Percentiles rank a stretch among this genome's conserved stretches.
Conservation (phyloP, 2,329 filamentous ascomycete species). For the Ophiostoma piceae region DNA sequence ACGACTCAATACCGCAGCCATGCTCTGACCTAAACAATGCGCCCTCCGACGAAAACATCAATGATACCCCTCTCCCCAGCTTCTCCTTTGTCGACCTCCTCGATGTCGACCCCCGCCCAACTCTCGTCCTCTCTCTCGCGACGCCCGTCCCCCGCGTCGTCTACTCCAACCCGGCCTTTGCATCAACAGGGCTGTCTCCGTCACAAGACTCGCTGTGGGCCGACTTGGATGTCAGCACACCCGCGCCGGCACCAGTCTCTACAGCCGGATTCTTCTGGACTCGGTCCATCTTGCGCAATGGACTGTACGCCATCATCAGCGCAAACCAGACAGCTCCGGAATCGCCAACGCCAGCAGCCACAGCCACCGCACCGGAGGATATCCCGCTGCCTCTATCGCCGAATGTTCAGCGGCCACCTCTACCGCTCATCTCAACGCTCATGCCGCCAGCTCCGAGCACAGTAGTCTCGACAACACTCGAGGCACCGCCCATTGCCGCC, state of each 20-base stretch:
- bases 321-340: constrained; percentile 20
- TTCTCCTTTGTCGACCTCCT: constrained; percentile 38
- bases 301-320: constrained; percentile 25
- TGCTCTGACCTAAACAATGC: not conserved
- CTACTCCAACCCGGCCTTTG: constrained; percentile 33
- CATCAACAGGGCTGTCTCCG: constrained; percentile 26
- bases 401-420: not conserved
- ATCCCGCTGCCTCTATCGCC: not conserved
- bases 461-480: not conserved
- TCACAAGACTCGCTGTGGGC: constrained; percentile 28
- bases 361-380: not conserved
- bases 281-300: constrained; percentile 20
- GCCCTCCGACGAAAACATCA: not conserved
- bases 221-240: constrained; percentile 24
- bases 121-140: constrained; percentile 32
- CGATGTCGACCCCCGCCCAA: constrained; percentile 38
- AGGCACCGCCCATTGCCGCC: not conserved
- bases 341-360: not conserved
- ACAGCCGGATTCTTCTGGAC: constrained; percentile 25
- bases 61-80: constrained; percentile 17
- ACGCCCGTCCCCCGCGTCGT: constrained; percentile 21
- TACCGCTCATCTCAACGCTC: not conserved
- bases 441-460: not conserved
- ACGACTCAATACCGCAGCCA: not conserved
- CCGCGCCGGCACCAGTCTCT: constrained; percentile 4